Conservation (phyloP, 495 filamentous ascomycete genomes). For the Hypoxylon crocopeplum region DNA sequence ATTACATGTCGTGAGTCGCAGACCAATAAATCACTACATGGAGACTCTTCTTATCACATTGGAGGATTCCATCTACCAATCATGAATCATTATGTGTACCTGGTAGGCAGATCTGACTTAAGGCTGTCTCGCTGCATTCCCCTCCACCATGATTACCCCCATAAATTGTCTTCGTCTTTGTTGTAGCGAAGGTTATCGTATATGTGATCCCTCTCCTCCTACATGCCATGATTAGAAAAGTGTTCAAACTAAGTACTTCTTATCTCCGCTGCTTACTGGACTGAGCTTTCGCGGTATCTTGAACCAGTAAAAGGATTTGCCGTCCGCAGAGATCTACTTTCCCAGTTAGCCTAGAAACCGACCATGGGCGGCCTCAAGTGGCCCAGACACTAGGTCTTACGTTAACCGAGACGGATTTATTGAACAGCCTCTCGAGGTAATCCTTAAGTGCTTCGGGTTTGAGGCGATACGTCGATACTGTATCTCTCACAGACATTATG, state of each 20-base stretch:
- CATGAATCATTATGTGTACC: neutral
- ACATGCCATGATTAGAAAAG: neutral
- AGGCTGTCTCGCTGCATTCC: neutral
- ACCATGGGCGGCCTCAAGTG: neutral
- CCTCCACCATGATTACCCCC: neutral
- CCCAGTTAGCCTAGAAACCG: conserved; percentile 1
- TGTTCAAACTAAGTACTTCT: neutral
- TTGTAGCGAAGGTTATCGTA: conserved; percentile 1
- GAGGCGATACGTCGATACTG: conserved; percentile 9
- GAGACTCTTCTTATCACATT: too few species aligned
- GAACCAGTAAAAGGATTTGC: conserved; percentile 5
- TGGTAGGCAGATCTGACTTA: neutral
- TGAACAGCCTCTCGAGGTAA: conserved; percentile 1
- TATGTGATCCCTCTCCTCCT: conserved; percentile 14
- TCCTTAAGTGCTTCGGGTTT: conserved; percentile 2
- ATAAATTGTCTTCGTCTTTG: neutral
- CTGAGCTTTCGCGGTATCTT: conserved; percentile 10
- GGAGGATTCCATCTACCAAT: neutral
- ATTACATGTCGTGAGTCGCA: too few species aligned
- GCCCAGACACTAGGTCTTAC: conserved; percentile 1
- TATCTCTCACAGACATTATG: conserved; percentile 1
- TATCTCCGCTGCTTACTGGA: neutral
- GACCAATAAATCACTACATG: neutral
- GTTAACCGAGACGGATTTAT: neutral
- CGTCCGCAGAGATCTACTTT: neutral